Conservation (phyloP, 225 moss, liverwort and hornwort genomes). For the Pseudoscleropodium purum region DNA sequence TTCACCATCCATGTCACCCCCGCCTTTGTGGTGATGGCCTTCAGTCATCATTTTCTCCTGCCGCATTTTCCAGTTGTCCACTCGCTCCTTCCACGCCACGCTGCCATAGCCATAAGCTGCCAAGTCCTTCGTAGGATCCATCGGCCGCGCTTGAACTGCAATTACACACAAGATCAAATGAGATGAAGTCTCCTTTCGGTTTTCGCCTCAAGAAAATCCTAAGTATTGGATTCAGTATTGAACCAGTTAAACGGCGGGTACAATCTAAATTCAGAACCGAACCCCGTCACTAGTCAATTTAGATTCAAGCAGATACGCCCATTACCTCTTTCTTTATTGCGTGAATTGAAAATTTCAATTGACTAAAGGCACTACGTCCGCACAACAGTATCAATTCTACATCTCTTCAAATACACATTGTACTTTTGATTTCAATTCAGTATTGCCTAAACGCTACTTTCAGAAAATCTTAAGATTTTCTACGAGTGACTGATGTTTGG, state of each 20-base stretch:
- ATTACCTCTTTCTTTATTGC: not conserved
- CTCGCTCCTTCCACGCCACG: constrained; percentile 90
- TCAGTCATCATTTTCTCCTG: constrained; percentile 95
- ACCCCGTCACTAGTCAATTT: not conserved
- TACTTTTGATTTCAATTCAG: not conserved
- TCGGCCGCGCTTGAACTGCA: constrained; percentile 70
- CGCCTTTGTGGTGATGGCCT: constrained; percentile 63
- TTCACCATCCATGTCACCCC: constrained; percentile 41
- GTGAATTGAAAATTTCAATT: not conserved
- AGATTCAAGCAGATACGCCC: not conserved
- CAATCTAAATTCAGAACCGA: not conserved
- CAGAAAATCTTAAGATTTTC: too few relatives aligned
- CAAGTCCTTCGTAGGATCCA: constrained; percentile 87
- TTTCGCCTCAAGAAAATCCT: not conserved
- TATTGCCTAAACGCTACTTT: not conserved
- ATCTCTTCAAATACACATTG: not conserved
- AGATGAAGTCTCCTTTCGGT: not conserved
- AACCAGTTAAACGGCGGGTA: not conserved
- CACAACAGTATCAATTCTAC: not conserved
- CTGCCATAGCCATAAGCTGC: constrained; percentile 90
- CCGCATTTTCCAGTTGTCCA: constrained; percentile 83
- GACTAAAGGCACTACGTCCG: not conserved
- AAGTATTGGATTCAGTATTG: not conserved
- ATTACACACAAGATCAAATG: not conserved
- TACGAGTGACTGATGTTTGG: not conserved